These are phyloP conservation scores for Eucommia ulmoides DNA, from an alignment of 257 asterid genomes.

Conservation along the genomic window DNA sequence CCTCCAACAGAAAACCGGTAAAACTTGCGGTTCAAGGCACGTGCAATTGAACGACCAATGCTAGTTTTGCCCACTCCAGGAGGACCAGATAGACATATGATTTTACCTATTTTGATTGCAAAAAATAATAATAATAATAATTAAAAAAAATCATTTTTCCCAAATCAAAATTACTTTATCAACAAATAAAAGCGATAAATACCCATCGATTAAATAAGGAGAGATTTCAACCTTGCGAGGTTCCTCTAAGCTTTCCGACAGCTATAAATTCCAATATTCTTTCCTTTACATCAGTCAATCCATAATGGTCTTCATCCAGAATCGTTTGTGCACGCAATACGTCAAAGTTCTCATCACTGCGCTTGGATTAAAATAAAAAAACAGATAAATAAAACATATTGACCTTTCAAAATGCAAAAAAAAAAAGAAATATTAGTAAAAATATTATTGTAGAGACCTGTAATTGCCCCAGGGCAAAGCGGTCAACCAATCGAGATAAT, in stretches of 20 bases:
- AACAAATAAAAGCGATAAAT: too few relatives aligned
- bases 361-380: constrained; percentile 10
- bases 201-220: too few relatives aligned
- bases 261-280: constrained; percentile 98
- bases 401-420: not conserved
- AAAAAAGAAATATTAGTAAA: not conserved
- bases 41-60: constrained; percentile 96
- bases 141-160: too few relatives aligned
- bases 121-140: too few relatives aligned
- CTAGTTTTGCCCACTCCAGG: constrained; percentile 99
- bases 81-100: constrained; percentile 95
- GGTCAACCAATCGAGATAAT: constrained; percentile 98
- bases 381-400: constrained; percentile 5
- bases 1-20: constrained; percentile 99
- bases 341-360: constrained; percentile 90
- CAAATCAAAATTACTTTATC: too few relatives aligned
- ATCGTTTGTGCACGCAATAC: constrained; percentile 73
- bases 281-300: constrained; percentile 92
- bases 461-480: constrained; percentile 98
- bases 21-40: constrained; percentile 96
- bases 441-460: constrained; percentile 40
- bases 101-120: constrained; percentile 97
- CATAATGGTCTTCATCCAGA: constrained; percentile 98
- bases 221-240: constrained; percentile 71
- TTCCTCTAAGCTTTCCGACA: constrained; percentile 96